Evolutionary conservation across 345 rosid species (phyloP).

Genomic region (Pistacia vera): DNA sequence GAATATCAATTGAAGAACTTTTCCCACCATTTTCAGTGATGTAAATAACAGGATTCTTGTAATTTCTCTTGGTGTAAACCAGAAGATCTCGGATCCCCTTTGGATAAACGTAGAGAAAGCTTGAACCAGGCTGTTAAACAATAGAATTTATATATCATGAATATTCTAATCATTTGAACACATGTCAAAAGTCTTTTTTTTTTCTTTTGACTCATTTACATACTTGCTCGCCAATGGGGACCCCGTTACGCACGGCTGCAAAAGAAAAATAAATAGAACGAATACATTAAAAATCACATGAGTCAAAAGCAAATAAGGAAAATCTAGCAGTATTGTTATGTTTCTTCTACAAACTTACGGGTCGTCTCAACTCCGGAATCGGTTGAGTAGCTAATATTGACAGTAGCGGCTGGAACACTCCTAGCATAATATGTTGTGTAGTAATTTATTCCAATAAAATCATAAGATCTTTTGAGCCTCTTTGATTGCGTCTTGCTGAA

Average conservation of each 20-base stretch:
- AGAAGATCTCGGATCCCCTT: slow-evolving; percentile 34
- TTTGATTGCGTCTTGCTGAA: slow-evolving; percentile 45
- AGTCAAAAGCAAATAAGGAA: too few species aligned
- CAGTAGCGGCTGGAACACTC: slow-evolving; percentile 7
- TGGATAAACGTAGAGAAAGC: slow-evolving; percentile 37
- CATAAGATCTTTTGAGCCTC: slow-evolving; percentile 47
- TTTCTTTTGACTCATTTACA: background rate
- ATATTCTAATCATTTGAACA: too few species aligned
- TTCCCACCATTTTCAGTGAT: slow-evolving; percentile 47
- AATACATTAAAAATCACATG: background rate
- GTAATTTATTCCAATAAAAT: slow-evolving; percentile 58
- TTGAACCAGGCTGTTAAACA: slow-evolving; percentile 27
- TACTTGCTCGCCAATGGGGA: slow-evolving; percentile 39
- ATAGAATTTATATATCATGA: background rate
- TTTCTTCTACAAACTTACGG: background rate
- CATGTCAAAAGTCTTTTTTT: background rate
- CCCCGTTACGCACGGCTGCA: slow-evolving; percentile 38
- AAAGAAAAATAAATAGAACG: background rate
- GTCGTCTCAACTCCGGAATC: slow-evolving; percentile 24
- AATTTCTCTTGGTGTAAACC: slow-evolving; percentile 24
- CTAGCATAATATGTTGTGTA: slow-evolving; percentile 44
- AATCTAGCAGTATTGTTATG: background rate
- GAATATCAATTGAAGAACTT: background rate
- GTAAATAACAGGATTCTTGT: slow-evolving; percentile 35
- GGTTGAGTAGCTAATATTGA: slow-evolving; percentile 28